Percentiles rank a stretch among this genome's conserved stretches.
Conservation (phyloP, 768 basidiomycete species). For the Zangia roseola region DNA sequence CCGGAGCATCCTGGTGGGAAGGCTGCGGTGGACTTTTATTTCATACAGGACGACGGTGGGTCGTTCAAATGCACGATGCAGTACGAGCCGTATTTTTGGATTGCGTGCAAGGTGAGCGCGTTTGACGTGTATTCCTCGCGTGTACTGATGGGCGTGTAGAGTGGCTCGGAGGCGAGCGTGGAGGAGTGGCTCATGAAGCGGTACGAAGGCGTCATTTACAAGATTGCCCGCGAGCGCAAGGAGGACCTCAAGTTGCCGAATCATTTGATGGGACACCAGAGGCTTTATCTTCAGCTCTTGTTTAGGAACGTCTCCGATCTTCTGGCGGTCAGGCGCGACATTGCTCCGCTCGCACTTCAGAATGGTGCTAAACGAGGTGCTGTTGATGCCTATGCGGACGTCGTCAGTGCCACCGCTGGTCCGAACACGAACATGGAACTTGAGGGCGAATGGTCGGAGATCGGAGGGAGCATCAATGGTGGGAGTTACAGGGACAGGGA, state of each 20-base stretch:
- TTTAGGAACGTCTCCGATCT: slow-evolving; percentile 96
- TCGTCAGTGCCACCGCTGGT: slow-evolving; percentile 75
- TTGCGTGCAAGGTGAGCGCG: slow-evolving; percentile 77
- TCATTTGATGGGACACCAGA: slow-evolving; percentile 92
- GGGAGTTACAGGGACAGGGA: slow-evolving; percentile 59
- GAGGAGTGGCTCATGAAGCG: slow-evolving; percentile 96
- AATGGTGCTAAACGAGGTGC: slow-evolving; percentile 93
- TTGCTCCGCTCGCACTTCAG: slow-evolving; percentile 84
- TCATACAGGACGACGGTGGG: slow-evolving; percentile 94
- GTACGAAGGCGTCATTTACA: slow-evolving; percentile 83
- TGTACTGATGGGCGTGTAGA: slow-evolving; percentile 40
- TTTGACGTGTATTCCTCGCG: slow-evolving; percentile 14
- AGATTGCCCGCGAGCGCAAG: slow-evolving; percentile 78
- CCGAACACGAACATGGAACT: slow-evolving; percentile 67
- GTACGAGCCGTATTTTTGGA: slow-evolving; percentile 94
- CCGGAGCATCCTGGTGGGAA: slow-evolving; percentile 80
- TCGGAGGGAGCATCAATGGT: slow-evolving; percentile 39
- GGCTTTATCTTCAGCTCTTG: slow-evolving; percentile 82
- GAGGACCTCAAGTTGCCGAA: slow-evolving; percentile 96
- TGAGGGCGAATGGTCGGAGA: slow-evolving; percentile 61
- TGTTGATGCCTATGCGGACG: slow-evolving; percentile 96
- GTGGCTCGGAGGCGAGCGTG: slow-evolving; percentile 81
- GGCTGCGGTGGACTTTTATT: slow-evolving; percentile 94
- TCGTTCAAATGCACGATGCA: slow-evolving; percentile 93
- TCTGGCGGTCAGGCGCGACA: slow-evolving; percentile 79